A percentile compares a stretch with the other conserved stretches of the same genome.
Evolutionary conservation across 1,284 basidiomycete species (phyloP).

Genomic region (Rhodotorula sp.): DNA sequence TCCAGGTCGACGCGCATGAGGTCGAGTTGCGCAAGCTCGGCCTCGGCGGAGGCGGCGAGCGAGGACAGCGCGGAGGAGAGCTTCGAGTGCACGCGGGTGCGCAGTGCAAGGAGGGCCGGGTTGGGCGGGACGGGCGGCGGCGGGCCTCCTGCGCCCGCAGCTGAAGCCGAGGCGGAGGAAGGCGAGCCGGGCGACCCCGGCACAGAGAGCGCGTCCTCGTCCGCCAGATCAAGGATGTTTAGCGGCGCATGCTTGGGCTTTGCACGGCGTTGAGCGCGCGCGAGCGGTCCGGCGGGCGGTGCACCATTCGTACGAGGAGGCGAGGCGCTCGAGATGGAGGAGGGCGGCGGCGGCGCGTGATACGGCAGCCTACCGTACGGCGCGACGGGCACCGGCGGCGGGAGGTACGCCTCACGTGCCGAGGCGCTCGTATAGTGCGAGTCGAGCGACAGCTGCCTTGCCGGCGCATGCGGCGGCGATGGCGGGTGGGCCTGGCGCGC

Average conservation of each 20-base stretch:
- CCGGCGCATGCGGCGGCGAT: not conserved
- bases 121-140: slow-evolving; percentile 71
- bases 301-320: slow-evolving; percentile 14
- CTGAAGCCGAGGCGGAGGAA: slow-evolving; percentile 37
- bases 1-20: slow-evolving; percentile 80
- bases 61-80: slow-evolving; percentile 68
- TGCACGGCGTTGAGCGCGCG: not conserved
- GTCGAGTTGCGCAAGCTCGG: slow-evolving; percentile 71
- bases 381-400: not conserved
- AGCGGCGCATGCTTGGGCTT: slow-evolving; percentile 30
- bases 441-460: not conserved
- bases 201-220: slow-evolving; percentile 31
- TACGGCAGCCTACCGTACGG: not conserved
- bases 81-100: slow-evolving; percentile 74
- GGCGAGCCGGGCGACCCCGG: slow-evolving; percentile 4
- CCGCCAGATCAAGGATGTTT: slow-evolving; percentile 44
- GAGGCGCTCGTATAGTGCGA: slow-evolving; percentile 3
- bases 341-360: not conserved
- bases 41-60: slow-evolving; percentile 60
- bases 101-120: slow-evolving; percentile 77
- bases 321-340: slow-evolving; percentile 5
- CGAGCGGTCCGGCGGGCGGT: not conserved
- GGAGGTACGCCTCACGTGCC: not conserved
- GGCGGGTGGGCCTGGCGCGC: not conserved
- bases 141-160: slow-evolving; percentile 7